phyloP scores from a whole-genome alignment of 2,329 filamentous ascomycete genomes.

The Colletotrichum nymphaeae region DNA sequence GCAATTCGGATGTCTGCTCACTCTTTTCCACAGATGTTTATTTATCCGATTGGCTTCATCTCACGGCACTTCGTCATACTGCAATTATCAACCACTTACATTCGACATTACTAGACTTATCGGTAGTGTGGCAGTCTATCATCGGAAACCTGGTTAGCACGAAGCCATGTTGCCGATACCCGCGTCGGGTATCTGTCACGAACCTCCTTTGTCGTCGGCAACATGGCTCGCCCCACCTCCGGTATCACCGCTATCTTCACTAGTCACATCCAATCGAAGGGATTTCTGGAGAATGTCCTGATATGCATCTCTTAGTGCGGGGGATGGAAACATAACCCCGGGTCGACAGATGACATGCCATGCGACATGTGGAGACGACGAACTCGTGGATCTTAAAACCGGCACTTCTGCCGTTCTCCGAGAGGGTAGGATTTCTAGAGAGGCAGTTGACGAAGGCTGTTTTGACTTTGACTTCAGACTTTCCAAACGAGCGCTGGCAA shows the following conservation, averaged over 20 bases:
- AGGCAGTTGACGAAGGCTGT: neutral
- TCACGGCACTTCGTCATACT: neutral
- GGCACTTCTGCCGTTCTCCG: neutral
- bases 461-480: neutral
- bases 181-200: constrained; percentile 23
- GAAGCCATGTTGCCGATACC: constrained; percentile 20
- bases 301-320: constrained; percentile 22
- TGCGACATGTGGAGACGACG: constrained; percentile 8
- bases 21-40: neutral
- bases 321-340: constrained; percentile 19
- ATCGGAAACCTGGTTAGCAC: neutral
- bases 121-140: constrained; percentile 2
- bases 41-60: constrained; percentile 13
- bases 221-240: constrained; percentile 18
- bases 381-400: constrained; percentile 1
- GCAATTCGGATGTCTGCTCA: too few relatives aligned
- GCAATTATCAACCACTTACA: neutral
- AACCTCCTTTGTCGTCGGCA: constrained; percentile 16
- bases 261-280: constrained; percentile 10
- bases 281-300: constrained; percentile 10
- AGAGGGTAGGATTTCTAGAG: neutral
- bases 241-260: constrained; percentile 24
- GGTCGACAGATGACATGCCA: constrained; percentile 4
- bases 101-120: neutral
- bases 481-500: neutral